Base-by-base conservation (phyloP, 768 basidiomycete species). In the Daedaleopsis sinensis region DNA sequence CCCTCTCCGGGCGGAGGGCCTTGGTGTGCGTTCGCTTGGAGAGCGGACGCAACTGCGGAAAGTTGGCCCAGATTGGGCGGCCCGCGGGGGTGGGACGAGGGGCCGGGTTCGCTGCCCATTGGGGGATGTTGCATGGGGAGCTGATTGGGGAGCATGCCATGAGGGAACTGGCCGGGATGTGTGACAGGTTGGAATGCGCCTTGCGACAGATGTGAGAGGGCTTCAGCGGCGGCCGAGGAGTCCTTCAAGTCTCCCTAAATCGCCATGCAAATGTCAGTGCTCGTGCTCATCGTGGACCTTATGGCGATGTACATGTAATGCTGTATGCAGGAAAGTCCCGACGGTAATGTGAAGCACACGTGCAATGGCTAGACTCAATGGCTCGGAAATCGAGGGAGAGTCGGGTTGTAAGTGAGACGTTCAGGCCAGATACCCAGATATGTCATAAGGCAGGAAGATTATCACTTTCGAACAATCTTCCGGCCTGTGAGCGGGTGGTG, bases 151-250 rank as follows among this genome's bases (percentile, higher is more conserved):
- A 56, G 64, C 21, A 66, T 61, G 58, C 53, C 58, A 52, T 61
- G 65, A 42, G 68, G 61, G 35, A 65, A 59, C 24, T 67, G 66
- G 43, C 61, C 59, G 3, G 68, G 60, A 18, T 61, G 62, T 11
- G 43, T 21, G 38, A 58, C 60, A 13, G 60, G 62, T 44, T 50
- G n/a, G 59, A 77, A 73, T 8, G 78, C 74, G 21, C 76, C 71
- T 68, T 82, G 82, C 1, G 83, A 75, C 51, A 85, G 80, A 48
- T 83, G 83, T 11, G 83, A 83, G 3, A 84, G 76, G 1, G 82
- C 79, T 61, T 87, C 84, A 6, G 85, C 81, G 1, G 87, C 84
- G 53, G 88, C 86, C 0, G 70, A 42, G 11, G 39, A 69, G 67
- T 87, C 85, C 62, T 85, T 84, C 60, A 79, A 75, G 60, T 80